Evolutionary conservation across 768 basidiomycete genomes (phyloP).

Genomic region (Sarcodon aspratus): DNA sequence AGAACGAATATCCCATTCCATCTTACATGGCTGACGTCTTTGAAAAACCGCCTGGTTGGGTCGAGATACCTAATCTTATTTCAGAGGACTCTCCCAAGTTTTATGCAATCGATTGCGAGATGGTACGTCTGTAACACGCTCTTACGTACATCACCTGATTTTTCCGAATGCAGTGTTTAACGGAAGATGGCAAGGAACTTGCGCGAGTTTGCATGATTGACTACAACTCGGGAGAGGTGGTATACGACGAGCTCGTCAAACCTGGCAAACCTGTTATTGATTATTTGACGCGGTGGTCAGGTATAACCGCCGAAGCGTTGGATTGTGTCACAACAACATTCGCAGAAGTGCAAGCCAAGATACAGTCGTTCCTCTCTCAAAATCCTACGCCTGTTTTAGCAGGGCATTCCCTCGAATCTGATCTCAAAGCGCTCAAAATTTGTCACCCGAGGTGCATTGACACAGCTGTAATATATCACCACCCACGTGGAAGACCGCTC

Average conservation of each 20-base stretch:
- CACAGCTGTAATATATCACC: slow-evolving; percentile 82
- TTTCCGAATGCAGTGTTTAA: slow-evolving; percentile 51
- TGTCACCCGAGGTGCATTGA: slow-evolving; percentile 85
- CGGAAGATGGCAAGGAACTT: slow-evolving; percentile 83
- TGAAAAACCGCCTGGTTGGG: slow-evolving; percentile 59
- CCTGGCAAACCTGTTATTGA: slow-evolving; percentile 77
- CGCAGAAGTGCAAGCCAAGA: slow-evolving; percentile 60
- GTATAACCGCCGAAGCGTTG: slow-evolving; percentile 74
- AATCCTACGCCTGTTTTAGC: slow-evolving; percentile 68
- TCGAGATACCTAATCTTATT: slow-evolving; percentile 58
- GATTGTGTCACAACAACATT: slow-evolving; percentile 66
- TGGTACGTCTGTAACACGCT: slow-evolving; percentile 45
- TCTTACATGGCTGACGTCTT: slow-evolving; percentile 72
- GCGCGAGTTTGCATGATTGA: slow-evolving; percentile 82
- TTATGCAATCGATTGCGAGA: slow-evolving; percentile 92
- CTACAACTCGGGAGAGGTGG: slow-evolving; percentile 51
- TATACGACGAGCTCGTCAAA: slow-evolving; percentile 87
- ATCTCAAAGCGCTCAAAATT: slow-evolving; percentile 80
- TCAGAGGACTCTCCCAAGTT: slow-evolving; percentile 32
- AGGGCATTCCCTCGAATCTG: slow-evolving; percentile 94
- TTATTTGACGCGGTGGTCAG: slow-evolving; percentile 96
- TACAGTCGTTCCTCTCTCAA: slow-evolving; percentile 50
- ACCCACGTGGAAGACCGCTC: slow-evolving; percentile 86
- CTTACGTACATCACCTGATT: neutral
- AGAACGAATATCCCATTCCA: slow-evolving; percentile 88